Evolutionary conservation across 2,329 filamentous ascomycete species (phyloP), one percentile per base, ranked within the genome.

Genomic region (Sporothrix humicola): DNA sequence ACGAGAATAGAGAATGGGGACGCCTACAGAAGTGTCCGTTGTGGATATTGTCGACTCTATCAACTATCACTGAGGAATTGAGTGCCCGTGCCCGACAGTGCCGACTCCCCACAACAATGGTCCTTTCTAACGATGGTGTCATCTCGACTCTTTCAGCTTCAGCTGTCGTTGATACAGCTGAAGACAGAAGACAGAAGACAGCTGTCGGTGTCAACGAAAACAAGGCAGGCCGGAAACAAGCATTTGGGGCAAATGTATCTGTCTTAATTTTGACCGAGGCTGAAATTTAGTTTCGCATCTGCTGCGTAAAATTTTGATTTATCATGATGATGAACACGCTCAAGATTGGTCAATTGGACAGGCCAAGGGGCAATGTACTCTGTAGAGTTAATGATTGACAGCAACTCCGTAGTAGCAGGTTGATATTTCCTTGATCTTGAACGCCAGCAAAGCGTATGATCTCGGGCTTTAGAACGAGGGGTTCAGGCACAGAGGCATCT

Each of bases 31-130:
- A 37, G 31, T 37, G 31, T 37, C 31, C 31, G 31, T 37, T 37
- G 31, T 37, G 31, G 31, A 5, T 37, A 37, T 37, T 6, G 31
- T 37, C 7, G 3, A 5, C 31, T 37, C 31, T 37, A 5, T 37
- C 31, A 37, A 7, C 31, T 2, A 7, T 5, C 31, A 37, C 4
- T 6, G 31, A 7, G 31, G 2, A 12, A 37, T n/a, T 15, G 58
- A 31, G 31, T 20, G 58, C 58, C 58, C 58, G 31, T 20, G 58
- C 58, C 58, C 58, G 31, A 12, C 13, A 37, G 37, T 44, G 58
- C 58, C 58, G 58, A 26, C 12, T 56, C 58, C 17, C 58, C 58
- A 63, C 58, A 44, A 63, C 4, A n/a, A 44, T 13, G 31, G 58
- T 63, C 58, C 37, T 63, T 44, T 63, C 58, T 42, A 63, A 42